Evolutionary conservation across 192 early-diverging fungal species (phyloP).

Genomic region (Umbelopsis isabellina): DNA sequence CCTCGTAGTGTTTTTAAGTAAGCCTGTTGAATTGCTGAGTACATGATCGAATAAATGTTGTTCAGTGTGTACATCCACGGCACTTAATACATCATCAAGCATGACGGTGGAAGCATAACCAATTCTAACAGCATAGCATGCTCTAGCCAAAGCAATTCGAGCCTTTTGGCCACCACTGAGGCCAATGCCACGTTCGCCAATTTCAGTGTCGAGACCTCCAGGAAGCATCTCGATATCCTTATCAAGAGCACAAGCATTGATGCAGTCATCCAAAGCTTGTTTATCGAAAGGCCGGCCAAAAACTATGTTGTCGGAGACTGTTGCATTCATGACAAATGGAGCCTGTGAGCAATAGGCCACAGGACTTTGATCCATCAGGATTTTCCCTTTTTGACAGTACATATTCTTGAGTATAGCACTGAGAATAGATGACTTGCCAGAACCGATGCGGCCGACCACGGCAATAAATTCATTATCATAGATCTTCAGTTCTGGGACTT

Average conservation of each 20-base stretch:
- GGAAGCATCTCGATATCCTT: slow-evolving; percentile 85
- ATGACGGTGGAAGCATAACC: slow-evolving; percentile 66
- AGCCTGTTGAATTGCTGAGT: slow-evolving; percentile 48
- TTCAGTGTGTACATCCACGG: slow-evolving; percentile 54
- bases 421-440: slow-evolving; percentile 58
- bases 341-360: slow-evolving; percentile 22
- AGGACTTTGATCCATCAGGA: background rate
- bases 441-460: slow-evolving; percentile 55
- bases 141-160: slow-evolving; percentile 78
- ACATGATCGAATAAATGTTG: slow-evolving; percentile 65
- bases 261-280: slow-evolving; percentile 73
- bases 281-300: slow-evolving; percentile 81
- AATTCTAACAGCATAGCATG: slow-evolving; percentile 65
- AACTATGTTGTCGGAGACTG: slow-evolving; percentile 65
- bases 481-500: background rate
- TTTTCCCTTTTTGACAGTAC: slow-evolving; percentile 40
- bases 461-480: slow-evolving; percentile 22
- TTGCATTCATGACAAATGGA: slow-evolving; percentile 24
- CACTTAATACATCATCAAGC: slow-evolving; percentile 79
- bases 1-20: slow-evolving; percentile 74
- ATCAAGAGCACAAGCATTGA: slow-evolving; percentile 83
- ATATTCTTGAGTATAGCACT: slow-evolving; percentile 56
- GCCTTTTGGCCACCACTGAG: slow-evolving; percentile 92
- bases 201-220: slow-evolving; percentile 89
- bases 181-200: slow-evolving; percentile 88